Evolutionary conservation across 257 asterid species (phyloP), one percentile per base, ranked within the genome.

Genomic region (Solanum okadae): DNA sequence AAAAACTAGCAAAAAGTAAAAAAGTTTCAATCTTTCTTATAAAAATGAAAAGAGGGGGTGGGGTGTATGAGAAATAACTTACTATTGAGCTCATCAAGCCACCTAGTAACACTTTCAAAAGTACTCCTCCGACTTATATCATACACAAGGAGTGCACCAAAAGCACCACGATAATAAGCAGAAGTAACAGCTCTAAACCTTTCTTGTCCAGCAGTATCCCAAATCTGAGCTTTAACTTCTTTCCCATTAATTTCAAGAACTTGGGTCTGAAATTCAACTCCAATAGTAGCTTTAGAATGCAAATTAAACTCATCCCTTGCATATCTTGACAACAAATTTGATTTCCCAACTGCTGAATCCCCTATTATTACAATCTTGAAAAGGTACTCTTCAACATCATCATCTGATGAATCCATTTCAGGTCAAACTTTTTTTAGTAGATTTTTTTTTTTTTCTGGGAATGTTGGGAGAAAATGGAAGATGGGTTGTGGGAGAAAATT

Each of bases 151-250:
- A 89, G 86, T 20, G 91, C 89, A 33, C 91, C 91, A 83, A 89
- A 87, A 23, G 91, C 89, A 23, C 91, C 91, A 16, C 91, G 89
- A 73, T 89, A 89, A 84, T 89, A 89, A 87, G 91, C 91, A 89
- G 91, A 89, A 14, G 91, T 89, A 9, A 89, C 91, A 33, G 91
- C 91, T 37, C 91, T 86, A 78, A 89, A 89, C 8, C 91, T 83
- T 89, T 89, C 91, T 84, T 89, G 91, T 0, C 91, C 91, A 40
- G 91, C 91, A 59, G 91, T 89, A 10, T 89, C 91, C 91, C 91
- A 89, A 89, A 89, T 89, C 91, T 89, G 91, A 72, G 91, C 91
- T 67, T 87, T 89, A 8, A 89, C 91, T 89, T 89, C 91, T 83
- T 83, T 87, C 1, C 89, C 91, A 87, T 89, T 84, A 82, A 89